Conservation (phyloP, 352 stramenopile genomes). For the Chrysophaeum taylorii region DNA sequence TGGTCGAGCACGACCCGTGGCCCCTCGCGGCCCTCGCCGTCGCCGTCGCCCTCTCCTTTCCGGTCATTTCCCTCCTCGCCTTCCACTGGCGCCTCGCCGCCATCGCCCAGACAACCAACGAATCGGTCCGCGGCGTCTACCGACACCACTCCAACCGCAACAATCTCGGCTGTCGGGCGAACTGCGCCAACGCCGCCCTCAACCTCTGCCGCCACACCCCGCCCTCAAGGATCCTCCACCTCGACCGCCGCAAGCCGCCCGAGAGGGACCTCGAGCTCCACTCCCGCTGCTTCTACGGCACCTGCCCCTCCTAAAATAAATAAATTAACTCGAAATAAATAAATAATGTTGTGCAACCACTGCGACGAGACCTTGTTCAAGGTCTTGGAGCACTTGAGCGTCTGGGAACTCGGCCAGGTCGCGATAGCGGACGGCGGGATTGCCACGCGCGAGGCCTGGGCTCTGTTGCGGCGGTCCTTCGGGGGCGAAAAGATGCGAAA, state of each 20-base stretch:
- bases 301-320: too few relatives aligned
- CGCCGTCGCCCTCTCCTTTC: not conserved
- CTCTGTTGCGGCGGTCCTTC: too few relatives aligned
- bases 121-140: constrained; percentile 10
- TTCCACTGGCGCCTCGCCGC: constrained; percentile 5
- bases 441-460: too few relatives aligned
- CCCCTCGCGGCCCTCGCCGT: not conserved
- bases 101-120: constrained; percentile 11
- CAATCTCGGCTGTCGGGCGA: not conserved
- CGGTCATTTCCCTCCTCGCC: not conserved
- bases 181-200: not conserved
- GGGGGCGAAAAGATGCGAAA: too few relatives aligned
- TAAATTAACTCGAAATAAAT: too few relatives aligned
- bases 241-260: not conserved
- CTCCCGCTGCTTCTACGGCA: too few relatives aligned
- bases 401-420: too few relatives aligned
- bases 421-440: too few relatives aligned
- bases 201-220: not conserved
- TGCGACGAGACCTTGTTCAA: too few relatives aligned
- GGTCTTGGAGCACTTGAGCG: too few relatives aligned
- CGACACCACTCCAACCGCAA: not conserved
- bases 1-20: not conserved
- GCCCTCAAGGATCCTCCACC: not conserved
- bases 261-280: too few relatives aligned
- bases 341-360: too few relatives aligned